Base-by-base conservation (phyloP, 2,329 filamentous ascomycete genomes). In the Knufia petricola region DNA sequence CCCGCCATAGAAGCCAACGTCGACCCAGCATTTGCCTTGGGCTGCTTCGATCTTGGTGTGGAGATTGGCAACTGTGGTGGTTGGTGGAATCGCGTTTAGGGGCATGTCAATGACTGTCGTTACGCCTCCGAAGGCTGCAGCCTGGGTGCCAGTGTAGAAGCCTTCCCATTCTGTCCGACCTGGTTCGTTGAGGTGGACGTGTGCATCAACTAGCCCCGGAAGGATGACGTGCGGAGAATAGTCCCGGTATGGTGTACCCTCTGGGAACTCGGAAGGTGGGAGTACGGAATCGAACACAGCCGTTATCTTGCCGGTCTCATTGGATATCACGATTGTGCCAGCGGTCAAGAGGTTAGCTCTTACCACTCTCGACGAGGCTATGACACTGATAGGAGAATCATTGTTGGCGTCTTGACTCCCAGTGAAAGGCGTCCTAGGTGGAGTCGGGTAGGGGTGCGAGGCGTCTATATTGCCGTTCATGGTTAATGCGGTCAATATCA, bases 21-120 rank as follows among this genome's bases (percentile, higher is more conserved):
- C 92, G 21, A 96, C 87, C 90, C 90, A 98, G 69, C 90, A 95
- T 69, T 96, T 84, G 28, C 85, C 87, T 52, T 78, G 68, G 34
- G 87, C 87, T 20, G 92, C 92, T 23, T 78, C 77, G 40, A 95
- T 73, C 73, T 98, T 98, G 70, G 87, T 85, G 53, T 84, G 74
- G 57, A 98, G 77, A 4, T 85, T 87, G 15, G 74, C 72, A 2
- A 96, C 75, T 0, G 90, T 96, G 8, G 90, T 96, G 0, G 92
- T 98, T 0, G 92, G 92, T 30, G 92, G 92, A 47, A 98, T 94
- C 42, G 90, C 88, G 68, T 98, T 98, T 53, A 96, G 69, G 28
- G 92, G 92, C 92, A 98, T 98, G 67, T 96, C 92, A 61, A 98
- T 73, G 8, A 98, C 88, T 0, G 92, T 96, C 3, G 92, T 98